Evolutionary conservation across 116 monocot genomes (phyloP), one percentile per base, ranked within the genome.

Genomic region (Thalassia testudinum): DNA sequence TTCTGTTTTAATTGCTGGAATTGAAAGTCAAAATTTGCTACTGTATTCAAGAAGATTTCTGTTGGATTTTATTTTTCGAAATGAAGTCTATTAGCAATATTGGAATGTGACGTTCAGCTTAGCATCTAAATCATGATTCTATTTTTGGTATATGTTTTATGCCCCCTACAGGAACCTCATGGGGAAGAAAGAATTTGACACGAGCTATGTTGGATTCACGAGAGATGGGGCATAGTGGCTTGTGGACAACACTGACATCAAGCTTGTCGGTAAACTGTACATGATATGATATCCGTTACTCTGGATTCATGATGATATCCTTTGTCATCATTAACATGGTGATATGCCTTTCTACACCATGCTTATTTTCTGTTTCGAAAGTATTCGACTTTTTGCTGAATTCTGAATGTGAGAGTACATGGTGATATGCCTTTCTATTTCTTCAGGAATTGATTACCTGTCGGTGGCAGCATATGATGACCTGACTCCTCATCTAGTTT

Each of bases 171-270:
- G 95, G 75, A 50, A 82, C 37, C 89, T 95, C 56, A 95, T 95
- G 95, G 81, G 63, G 72, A 87, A 76, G 49, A 95, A 79, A 44
- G 84, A 84, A 66, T 85, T 72, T 66, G 89, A 88, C 69, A 65
- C 72, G 38, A 85, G 77, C 57, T 95, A 72, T 63, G 72, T 77
- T 49, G 95, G 89, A 12, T 95, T 95, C 51, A 82, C 63, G 72
- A 85, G 74, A 68, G 95, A 95, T 82, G 95, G 95, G 62, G 78
- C 95, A 60, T 74, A 77, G 26, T 97, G 89, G 95, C 52, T 97
- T 55, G 85, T 88, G 1, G 72, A 97, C 42, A 88, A 97, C 70
- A 97, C 95, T 53, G 81, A 88, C 61, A 85, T 97, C 37, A 88
- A 88, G 74, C 77, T 97, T 64, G 77, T 97, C 28, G 88, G 95